Conservation (phyloP, 768 basidiomycete species). For the Suillus lakei region DNA sequence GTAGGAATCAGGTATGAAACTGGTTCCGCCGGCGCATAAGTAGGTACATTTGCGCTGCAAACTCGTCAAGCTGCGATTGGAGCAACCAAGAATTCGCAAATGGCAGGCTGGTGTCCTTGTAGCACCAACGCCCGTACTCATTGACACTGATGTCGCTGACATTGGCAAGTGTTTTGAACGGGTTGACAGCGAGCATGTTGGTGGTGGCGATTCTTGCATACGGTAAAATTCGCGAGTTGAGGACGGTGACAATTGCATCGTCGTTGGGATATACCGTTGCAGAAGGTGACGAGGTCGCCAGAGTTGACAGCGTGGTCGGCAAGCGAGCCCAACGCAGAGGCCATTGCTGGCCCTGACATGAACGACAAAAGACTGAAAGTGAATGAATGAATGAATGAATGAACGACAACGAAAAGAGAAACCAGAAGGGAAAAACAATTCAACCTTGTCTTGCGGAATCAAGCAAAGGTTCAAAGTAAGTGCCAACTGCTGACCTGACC, state of each 20-base stretch:
- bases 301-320: conserved; percentile 63
- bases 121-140: conserved; percentile 82
- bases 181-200: conserved; percentile 82
- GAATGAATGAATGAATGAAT: conserved; percentile 20
- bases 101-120: conserved; percentile 75
- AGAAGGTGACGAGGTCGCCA: conserved; percentile 70
- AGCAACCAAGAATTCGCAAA: conserved; percentile 60
- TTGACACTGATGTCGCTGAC: conserved; percentile 80
- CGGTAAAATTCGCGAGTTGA: conserved; percentile 83
- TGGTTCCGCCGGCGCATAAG: conserved; percentile 79
- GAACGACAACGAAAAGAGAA: conserved; percentile 10
- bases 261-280: conserved; percentile 84
- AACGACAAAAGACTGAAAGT: conserved; percentile 14
- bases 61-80: conserved; percentile 87
- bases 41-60: conserved; percentile 82
- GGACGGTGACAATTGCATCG: conserved; percentile 78
- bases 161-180: conserved; percentile 79
- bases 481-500: background rate
- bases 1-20: conserved; percentile 75
- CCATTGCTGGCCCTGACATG: conserved; percentile 35
- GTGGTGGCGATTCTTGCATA: conserved; percentile 77
- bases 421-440: background rate
- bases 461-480: conserved; percentile 19
- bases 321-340: conserved; percentile 37
- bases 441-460: background rate